These are phyloP conservation scores for Stemphylium lycopersici DNA, from an alignment of 2,329 filamentous ascomycete species.

Conservation along the genomic window DNA sequence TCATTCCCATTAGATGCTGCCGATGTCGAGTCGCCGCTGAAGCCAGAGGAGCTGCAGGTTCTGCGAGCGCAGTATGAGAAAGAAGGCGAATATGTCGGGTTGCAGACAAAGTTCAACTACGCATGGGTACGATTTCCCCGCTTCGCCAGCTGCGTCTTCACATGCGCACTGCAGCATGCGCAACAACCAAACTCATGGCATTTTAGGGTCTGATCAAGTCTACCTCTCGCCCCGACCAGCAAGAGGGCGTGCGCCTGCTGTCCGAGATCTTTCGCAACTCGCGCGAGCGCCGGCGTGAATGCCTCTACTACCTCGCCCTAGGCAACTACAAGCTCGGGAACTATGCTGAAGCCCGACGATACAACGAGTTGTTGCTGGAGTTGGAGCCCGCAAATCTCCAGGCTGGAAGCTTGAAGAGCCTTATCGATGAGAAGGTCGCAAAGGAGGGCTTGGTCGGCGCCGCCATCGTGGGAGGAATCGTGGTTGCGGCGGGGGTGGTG, in stretches of 20 bases:
- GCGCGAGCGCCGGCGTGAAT: conserved; percentile 92
- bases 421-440: conserved; percentile 96
- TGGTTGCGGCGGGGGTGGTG: conserved; percentile 90
- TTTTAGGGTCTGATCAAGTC: conserved; percentile 92
- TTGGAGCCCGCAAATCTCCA: conserved; percentile 92
- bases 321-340: conserved; percentile 99
- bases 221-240: conserved; percentile 80
- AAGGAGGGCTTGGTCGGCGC: conserved; percentile 94
- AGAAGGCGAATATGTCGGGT: conserved; percentile 93
- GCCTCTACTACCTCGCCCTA: conserved; percentile 95
- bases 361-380: conserved; percentile 91
- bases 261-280: conserved; percentile 95
- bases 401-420: conserved; percentile 78
- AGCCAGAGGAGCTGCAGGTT: conserved; percentile 89
- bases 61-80: conserved; percentile 95
- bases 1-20: conserved; percentile 75
- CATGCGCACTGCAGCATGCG: conserved; percentile 1
- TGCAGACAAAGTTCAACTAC: conserved; percentile 99
- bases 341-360: conserved; percentile 91
- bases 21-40: conserved; percentile 94
- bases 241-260: conserved; percentile 90
- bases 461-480: conserved; percentile 91
- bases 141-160: background rate
- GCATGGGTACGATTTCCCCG: conserved; percentile 75
- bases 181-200: conserved; percentile 10